A percentile compares a stretch with the other conserved stretches of the same genome.
Conservation (phyloP, 2,329 filamentous ascomycete genomes). For the Fusarium napiforme region DNA sequence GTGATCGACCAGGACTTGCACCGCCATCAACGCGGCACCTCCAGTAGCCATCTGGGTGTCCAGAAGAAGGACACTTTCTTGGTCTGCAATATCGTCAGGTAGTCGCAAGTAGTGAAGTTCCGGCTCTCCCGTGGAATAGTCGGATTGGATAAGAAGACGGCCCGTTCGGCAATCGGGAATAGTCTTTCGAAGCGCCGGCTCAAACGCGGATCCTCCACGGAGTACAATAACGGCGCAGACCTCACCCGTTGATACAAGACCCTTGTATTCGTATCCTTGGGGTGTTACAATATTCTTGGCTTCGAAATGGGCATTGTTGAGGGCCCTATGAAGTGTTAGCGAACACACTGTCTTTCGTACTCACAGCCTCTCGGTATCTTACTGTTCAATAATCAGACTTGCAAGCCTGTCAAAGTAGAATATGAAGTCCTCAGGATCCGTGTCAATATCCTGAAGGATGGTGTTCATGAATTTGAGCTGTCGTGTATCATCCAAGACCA, state of each 20-base stretch:
- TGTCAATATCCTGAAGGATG: conserved; percentile 83
- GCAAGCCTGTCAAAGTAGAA: conserved; percentile 96
- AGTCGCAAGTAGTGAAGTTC: conserved; percentile 91
- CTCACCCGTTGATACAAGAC: conserved; percentile 76
- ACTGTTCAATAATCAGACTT: conserved; percentile 85
- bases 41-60: conserved; percentile 97
- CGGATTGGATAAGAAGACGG: conserved; percentile 90
- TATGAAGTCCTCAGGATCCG: conserved; percentile 88
- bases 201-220: conserved; percentile 87
- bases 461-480: conserved; percentile 92
- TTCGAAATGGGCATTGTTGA: conserved; percentile 80
- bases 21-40: conserved; percentile 88
- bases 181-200: conserved; percentile 87
- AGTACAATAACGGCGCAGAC: conserved; percentile 89
- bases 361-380: conserved; percentile 39
- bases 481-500: conserved; percentile 78
- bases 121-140: conserved; percentile 85
- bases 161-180: conserved; percentile 94
- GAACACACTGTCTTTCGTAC: background rate
- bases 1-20: conserved; percentile 94
- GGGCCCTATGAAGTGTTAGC: conserved; percentile 62
- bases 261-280: conserved; percentile 74
- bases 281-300: conserved; percentile 76
- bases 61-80: conserved; percentile 85
- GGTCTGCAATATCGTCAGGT: conserved; percentile 75